These are phyloP conservation scores for Hirschioporus abietinus DNA, from an alignment of 768 basidiomycete species.

Conservation along the genomic window DNA sequence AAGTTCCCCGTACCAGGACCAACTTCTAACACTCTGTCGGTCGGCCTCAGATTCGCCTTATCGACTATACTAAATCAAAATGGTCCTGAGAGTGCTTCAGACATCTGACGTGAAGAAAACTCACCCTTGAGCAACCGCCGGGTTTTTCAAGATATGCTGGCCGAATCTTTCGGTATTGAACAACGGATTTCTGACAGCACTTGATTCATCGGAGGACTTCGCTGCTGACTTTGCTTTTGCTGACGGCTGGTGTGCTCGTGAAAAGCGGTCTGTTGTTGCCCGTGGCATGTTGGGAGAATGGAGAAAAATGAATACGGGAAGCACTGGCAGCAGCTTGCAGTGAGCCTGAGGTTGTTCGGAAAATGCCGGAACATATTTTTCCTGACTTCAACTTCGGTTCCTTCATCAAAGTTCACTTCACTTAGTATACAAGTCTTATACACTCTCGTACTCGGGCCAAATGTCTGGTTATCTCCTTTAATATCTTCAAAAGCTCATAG, in stretches of 20 bases:
- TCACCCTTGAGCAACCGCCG: slow-evolving; percentile 84
- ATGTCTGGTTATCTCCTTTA: too few relatives aligned
- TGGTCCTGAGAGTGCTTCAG: slow-evolving; percentile 13
- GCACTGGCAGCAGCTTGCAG: too few relatives aligned
- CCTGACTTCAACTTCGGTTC: too few relatives aligned
- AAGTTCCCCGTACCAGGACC: slow-evolving; percentile 97
- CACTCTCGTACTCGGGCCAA: too few relatives aligned
- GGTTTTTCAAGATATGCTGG: slow-evolving; percentile 96
- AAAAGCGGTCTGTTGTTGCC: slow-evolving; percentile 71
- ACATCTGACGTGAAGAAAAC: slow-evolving; percentile 16
- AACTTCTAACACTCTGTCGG: slow-evolving; percentile 95
- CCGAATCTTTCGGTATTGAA: slow-evolving; percentile 96
- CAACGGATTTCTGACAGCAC: slow-evolving; percentile 66
- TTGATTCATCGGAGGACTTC: slow-evolving; percentile 34
- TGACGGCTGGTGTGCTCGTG: slow-evolving; percentile 59
- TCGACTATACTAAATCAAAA: slow-evolving; percentile 48
- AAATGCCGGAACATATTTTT: too few relatives aligned
- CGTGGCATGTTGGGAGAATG: slow-evolving; percentile 53
- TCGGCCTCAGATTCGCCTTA: slow-evolving; percentile 84
- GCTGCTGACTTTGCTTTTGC: slow-evolving; percentile 44
- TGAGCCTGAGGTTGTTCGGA: too few relatives aligned
- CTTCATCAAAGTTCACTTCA: too few relatives aligned
- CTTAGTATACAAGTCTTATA: too few relatives aligned
- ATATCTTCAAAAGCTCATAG: too few relatives aligned
- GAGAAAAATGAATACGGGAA: not conserved